These are phyloP conservation scores for Fusarium pilosicola DNA, from an alignment of 2,329 filamentous ascomycete genomes.

Conservation along the genomic window DNA sequence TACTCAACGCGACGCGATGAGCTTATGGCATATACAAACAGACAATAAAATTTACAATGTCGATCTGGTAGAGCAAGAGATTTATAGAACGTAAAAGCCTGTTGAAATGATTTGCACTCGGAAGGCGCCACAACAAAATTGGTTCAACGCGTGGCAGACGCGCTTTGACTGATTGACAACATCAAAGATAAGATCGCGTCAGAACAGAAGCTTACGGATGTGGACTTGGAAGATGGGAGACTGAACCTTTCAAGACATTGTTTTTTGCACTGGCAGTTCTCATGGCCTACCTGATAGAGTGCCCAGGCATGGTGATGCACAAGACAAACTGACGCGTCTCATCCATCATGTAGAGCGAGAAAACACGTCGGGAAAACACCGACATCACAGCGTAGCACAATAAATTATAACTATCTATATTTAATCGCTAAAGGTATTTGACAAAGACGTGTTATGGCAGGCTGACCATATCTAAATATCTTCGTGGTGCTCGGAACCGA, in stretches of 20 bases:
- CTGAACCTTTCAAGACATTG: fast-evolving
- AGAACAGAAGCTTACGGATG: neutral
- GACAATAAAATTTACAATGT: neutral
- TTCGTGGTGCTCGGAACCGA: neutral
- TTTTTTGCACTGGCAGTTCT: no score
- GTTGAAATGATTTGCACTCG: neutral
- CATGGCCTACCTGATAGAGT: no score
- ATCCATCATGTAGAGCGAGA: no score
- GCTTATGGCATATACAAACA: neutral
- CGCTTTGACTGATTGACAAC: no score
- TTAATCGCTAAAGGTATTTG: fast-evolving
- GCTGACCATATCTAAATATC: neutral
- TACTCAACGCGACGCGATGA: neutral
- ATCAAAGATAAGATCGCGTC: neutral
- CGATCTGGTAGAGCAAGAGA: fast-evolving
- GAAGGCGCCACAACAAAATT: neutral
- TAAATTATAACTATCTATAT: fast-evolving
- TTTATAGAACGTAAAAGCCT: neutral
- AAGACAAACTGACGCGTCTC: neutral
- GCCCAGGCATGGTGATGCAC: neutral
- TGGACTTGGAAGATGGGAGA: no score
- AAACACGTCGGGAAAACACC: neutral
- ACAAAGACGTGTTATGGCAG: neutral
- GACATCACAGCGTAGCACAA: neutral
- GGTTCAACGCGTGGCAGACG: neutral